A percentile compares a stretch with the other conserved stretches of the same genome.
Evolutionary conservation across 441 rosid genomes (phyloP).

Genomic region (Biscutella laevigata): DNA sequence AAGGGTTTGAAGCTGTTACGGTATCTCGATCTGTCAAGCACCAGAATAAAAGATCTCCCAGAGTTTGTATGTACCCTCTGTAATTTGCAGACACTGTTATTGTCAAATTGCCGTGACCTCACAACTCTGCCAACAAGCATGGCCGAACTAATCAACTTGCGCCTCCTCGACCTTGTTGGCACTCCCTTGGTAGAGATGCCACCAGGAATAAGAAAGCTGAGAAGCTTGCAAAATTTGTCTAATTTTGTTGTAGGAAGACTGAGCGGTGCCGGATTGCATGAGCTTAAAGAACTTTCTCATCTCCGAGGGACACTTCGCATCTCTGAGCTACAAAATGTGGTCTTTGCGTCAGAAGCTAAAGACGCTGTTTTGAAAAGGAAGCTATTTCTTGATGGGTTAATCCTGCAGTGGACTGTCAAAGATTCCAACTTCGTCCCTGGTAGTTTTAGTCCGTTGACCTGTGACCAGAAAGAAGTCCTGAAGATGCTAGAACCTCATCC

Average conservation of each 20-base stretch:
- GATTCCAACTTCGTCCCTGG: constrained; percentile 13
- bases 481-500: constrained; percentile 26
- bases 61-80: constrained; percentile 25
- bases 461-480: constrained; percentile 23
- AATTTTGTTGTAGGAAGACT: constrained; percentile 24
- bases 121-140: constrained; percentile 25
- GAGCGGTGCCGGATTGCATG: constrained; percentile 21
- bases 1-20: constrained; percentile 28
- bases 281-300: constrained; percentile 19
- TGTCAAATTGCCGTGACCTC: constrained; percentile 23
- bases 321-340: constrained; percentile 28
- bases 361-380: constrained; percentile 19
- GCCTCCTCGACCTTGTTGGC: constrained; percentile 26
- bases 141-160: constrained; percentile 28
- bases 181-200: constrained; percentile 30
- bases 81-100: constrained; percentile 29
- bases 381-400: constrained; percentile 17
- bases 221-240: constrained; percentile 24
- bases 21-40: constrained; percentile 30
- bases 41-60: constrained; percentile 21
- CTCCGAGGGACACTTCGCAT: constrained; percentile 27
- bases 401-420: constrained; percentile 16
- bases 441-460: constrained; percentile 7
- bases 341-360: constrained; percentile 15
- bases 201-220: constrained; percentile 19